Conservation (phyloP, 2,329 filamentous ascomycete genomes). For the Fusarium sarcochroum region DNA sequence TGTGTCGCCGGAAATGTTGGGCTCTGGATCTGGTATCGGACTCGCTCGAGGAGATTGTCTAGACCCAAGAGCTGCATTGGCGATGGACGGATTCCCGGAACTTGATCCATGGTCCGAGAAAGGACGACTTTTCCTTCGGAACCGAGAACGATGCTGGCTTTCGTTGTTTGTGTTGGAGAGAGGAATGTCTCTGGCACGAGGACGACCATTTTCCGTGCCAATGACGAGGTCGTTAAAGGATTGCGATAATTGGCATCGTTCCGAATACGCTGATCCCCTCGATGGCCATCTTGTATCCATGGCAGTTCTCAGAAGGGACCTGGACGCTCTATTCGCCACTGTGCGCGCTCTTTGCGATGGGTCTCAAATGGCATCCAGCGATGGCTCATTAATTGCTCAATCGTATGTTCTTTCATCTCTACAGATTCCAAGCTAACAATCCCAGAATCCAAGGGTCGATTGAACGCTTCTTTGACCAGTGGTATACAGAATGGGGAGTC, state of each 20-base stretch:
- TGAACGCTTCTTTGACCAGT: constrained; percentile 75
- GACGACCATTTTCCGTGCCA: constrained; percentile 77
- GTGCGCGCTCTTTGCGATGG: constrained; percentile 73
- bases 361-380: constrained; percentile 62
- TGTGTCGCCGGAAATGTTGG: constrained; percentile 65
- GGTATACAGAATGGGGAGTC: constrained; percentile 74
- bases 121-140: constrained; percentile 72
- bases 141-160: constrained; percentile 78
- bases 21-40: constrained; percentile 59
- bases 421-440: constrained; percentile 25
- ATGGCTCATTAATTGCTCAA: constrained; percentile 67
- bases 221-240: constrained; percentile 75
- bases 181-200: constrained; percentile 78
- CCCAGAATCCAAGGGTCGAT: constrained; percentile 70
- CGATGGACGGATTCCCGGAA: constrained; percentile 76
- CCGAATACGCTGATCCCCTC: constrained; percentile 73
- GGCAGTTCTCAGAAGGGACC: constrained; percentile 76
- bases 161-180: constrained; percentile 80
- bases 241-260: constrained; percentile 78
- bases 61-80: constrained; percentile 74
- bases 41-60: constrained; percentile 77
- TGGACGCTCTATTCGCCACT: constrained; percentile 70
- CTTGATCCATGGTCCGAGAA: constrained; percentile 72
- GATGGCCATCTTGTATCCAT: constrained; percentile 81
- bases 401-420: constrained; percentile 55